Percentiles rank a stretch among this genome's conserved stretches.
These are phyloP conservation scores for Penicillium sp. DNA, from an alignment of 2,329 filamentous ascomycete genomes.

Conservation along the genomic window DNA sequence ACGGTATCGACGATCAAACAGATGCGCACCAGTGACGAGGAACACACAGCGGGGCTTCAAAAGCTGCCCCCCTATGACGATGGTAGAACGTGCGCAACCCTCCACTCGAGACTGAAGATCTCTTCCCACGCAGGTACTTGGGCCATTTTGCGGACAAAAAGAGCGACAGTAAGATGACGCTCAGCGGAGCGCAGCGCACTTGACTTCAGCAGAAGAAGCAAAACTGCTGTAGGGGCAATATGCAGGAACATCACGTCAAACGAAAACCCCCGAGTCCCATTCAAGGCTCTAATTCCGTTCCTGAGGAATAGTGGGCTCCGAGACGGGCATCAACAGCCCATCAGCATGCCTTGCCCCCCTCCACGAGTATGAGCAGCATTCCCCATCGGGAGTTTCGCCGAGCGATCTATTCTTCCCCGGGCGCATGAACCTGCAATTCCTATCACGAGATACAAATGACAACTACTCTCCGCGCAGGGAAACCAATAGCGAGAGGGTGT, in stretches of 20 bases:
- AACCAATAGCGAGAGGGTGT: slow-evolving; percentile 1
- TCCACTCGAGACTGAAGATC: slow-evolving; percentile 17
- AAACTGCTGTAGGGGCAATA: not conserved
- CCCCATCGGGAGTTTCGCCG: not conserved
- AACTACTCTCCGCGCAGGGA: slow-evolving; percentile 2
- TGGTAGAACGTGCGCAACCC: slow-evolving; percentile 5
- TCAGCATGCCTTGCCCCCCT: not conserved
- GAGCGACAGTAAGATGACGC: not conserved
- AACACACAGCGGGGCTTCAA: slow-evolving; percentile 5
- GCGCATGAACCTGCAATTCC: not conserved
- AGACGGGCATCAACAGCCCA: not conserved
- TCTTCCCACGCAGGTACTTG: slow-evolving; percentile 6
- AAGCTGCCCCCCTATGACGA: slow-evolving; percentile 4
- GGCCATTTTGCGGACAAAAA: not conserved
- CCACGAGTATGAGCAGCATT: not conserved
- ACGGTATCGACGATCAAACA: slow-evolving; percentile 17
- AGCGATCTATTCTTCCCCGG: not conserved
- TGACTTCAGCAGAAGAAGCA: not conserved
- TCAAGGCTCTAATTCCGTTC: not conserved
- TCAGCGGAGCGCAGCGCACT: too few relatives aligned
- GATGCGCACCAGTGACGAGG: not conserved
- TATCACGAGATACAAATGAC: not conserved
- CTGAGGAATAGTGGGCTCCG: not conserved
- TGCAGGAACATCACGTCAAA: not conserved
- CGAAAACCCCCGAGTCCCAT: not conserved